Base-by-base conservation (phyloP, 371 early-diverging fungal genomes). In the Syncephalastrum sp. region DNA sequence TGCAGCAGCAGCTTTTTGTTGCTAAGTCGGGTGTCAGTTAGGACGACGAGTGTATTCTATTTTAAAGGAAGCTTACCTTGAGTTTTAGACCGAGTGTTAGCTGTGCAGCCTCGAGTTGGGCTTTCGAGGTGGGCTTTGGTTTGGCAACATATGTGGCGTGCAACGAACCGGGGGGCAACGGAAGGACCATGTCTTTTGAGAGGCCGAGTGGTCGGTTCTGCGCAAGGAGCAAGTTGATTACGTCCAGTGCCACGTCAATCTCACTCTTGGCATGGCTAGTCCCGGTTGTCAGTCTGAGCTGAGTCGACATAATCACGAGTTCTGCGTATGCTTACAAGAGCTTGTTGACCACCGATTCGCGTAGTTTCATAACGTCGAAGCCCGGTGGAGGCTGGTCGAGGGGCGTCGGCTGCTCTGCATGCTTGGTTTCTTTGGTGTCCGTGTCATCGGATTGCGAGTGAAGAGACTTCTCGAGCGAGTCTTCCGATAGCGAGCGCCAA, bases 231-330 rank as follows among this genome's bases (percentile, higher is more conserved):
- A 87, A 81, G 29, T 86, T 87, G 57, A 89, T 85, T n/a, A 86
- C 82, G 54, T 89, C 90, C 61, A 89, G 52, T 1, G 90, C 86
- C 13, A 89, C 86, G 29, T 85, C 84, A 55, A 89, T 84, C 65
- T 89, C 90, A 47, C 86, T 82, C 59, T 89, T 86, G 12, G 88
- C 90, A 61, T 83, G 74, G 59, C 84, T 84, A 60, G 3, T 23
- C 17, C 44, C 10, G 25, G 44, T 47, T 15, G 5, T 14, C 50
- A 47, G n/a, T 7, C 25, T 15, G 12, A 33, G 17, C 14, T 23
- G 27, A 17, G 6, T 16, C 3, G 17, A 23, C 5, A 24, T 17
- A 16, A 16, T 21, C 10, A 43, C n/a, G 38, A 19, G n/a, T 38
- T 54, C 41, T 43, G 21, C 21, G 5, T 24, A n/a, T 14, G 29